Conservation (phyloP, 495 filamentous ascomycete species). For the Penicillium manginii region DNA sequence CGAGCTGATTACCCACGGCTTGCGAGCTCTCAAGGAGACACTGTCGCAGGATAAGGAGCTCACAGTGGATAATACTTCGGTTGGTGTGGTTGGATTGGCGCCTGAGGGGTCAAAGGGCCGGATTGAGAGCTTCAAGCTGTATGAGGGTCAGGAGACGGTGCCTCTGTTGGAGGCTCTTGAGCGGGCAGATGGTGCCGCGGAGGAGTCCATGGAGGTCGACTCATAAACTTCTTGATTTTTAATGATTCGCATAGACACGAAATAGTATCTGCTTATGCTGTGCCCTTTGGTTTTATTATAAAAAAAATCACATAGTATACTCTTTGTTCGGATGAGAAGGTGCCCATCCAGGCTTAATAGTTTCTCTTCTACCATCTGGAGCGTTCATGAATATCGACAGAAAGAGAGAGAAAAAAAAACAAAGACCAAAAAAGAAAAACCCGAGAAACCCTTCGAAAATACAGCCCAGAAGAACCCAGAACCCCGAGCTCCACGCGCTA, state of each 20-base stretch:
- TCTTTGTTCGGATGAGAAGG: background rate
- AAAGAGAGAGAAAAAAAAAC: background rate
- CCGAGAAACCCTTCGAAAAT: background rate
- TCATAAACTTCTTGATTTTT: constrained; percentile 47
- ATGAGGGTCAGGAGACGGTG: constrained; percentile 84
- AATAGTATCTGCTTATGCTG: constrained; percentile 34
- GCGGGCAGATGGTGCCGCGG: constrained; percentile 70
- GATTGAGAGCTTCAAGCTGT: constrained; percentile 85
- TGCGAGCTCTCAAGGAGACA: constrained; percentile 92
- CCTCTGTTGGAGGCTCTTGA: constrained; percentile 66
- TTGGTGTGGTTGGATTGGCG: constrained; percentile 76
- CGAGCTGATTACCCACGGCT: constrained; percentile 86
- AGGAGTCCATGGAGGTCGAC: constrained; percentile 84
- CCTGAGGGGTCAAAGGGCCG: constrained; percentile 53
- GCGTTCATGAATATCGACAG: background rate
- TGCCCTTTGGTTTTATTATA: constrained; percentile 16
- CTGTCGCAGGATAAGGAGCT: constrained; percentile 96
- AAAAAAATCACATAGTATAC: constrained; percentile 14
- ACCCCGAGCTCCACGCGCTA: constrained; percentile 3
- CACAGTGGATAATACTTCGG: constrained; percentile 92
- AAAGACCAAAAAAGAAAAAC: background rate
- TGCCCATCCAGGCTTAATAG: constrained; percentile 2
- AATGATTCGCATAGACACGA: constrained; percentile 46
- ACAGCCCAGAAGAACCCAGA: background rate
- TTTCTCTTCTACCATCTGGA: background rate